Base-by-base conservation (phyloP, 106 monocot species). In the Gastrodia elata region DNA sequence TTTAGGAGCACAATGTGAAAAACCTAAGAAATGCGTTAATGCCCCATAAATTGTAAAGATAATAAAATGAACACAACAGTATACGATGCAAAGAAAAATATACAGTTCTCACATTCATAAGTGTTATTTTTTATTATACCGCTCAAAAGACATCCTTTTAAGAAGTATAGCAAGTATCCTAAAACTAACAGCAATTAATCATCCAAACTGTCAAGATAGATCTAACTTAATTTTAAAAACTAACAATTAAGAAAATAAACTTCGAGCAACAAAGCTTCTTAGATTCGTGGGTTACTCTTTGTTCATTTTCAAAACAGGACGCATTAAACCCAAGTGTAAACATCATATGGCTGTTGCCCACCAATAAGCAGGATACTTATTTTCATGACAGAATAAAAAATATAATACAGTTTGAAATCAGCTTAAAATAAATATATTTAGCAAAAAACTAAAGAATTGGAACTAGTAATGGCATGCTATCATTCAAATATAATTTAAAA, bases 331-430 rank as follows among this genome's bases (percentile, higher is more conserved):
- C 22, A 52, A 52, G 18, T 52, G 22, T n/a, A 61, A 61, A 61
- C 30, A 61, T 61, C 61, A 61, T 61, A n/a, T n/a, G n/a, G n/a
- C n/a, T 61, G 27, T 61, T 61, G 52, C 32, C 32, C 61, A 61
- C 30, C 61, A n/a, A 61, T 14, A 61, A 30, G 27, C 61, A 13
- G 32, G 14, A 61, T 61, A 32, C 0, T 61, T 32, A 61, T 15
- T 61, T 61, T 61, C 61, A 57, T 8, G 0, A 44, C 25, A 61
- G 61, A 2, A n/a, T 3, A 61, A 30, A 14, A 59, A 59, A 59
- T 59, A 11, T 8, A 25, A 25, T 9, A 27, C 24, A 27, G 28
- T 28, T 59, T 27, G 27, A 59, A 59, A 59, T 13, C 14, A 13
- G 52, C 7, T 22, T n/a, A 52, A 52, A 22, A 6, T 55, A n/a